Percentiles rank a stretch among this genome's conserved stretches.
These are phyloP conservation scores for Rhododendron ovatum DNA, from an alignment of 148 eudicot species.

Conservation along the genomic window DNA sequence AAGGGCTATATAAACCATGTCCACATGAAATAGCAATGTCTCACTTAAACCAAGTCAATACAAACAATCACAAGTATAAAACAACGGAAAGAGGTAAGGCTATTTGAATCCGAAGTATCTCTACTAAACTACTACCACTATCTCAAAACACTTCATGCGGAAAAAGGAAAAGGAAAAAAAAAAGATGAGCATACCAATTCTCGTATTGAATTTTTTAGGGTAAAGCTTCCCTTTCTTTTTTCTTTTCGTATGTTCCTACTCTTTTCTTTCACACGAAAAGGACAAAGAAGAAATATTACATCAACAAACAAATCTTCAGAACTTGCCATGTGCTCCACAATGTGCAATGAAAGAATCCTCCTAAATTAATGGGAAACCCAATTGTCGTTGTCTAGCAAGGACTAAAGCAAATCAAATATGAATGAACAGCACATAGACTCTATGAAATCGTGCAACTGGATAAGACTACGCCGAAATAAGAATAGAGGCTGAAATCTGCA, in stretches of 20 bases:
- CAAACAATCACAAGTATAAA: background rate
- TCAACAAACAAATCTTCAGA: too few relatives aligned
- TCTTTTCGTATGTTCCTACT: background rate
- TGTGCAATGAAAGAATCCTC: background rate
- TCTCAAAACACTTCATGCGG: background rate
- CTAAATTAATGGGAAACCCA: background rate
- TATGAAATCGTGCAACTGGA: background rate
- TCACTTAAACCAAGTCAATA: background rate
- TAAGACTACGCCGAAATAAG: background rate
- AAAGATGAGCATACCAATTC: background rate
- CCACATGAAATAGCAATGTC: background rate
- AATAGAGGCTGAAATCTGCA: background rate
- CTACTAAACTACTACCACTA: background rate
- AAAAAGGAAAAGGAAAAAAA: background rate
- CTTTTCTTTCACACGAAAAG: background rate
- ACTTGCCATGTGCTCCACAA: too few relatives aligned
- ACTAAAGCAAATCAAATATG: background rate
- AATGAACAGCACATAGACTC: background rate
- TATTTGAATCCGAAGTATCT: background rate
- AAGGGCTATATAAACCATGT: background rate
- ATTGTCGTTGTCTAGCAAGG: background rate
- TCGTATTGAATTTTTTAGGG: background rate
- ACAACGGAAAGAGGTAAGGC: background rate
- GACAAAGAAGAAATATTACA: background rate
- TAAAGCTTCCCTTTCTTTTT: background rate